These are phyloP conservation scores for Stropharia rugosoannulata DNA, from an alignment of 768 basidiomycete species.

Conservation along the genomic window DNA sequence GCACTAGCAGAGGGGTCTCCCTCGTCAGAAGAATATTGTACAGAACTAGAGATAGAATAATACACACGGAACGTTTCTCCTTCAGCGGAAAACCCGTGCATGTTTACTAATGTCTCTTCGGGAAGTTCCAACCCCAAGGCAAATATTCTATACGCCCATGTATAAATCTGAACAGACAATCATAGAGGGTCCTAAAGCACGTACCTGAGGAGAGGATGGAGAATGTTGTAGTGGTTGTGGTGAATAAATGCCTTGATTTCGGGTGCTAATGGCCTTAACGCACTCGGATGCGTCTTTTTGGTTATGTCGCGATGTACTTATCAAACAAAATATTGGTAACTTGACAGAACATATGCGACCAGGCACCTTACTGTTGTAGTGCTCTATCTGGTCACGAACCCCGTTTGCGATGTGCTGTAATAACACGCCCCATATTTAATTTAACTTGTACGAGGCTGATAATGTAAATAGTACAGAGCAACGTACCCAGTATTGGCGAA, in stretches of 20 bases:
- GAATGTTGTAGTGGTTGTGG: conserved; percentile 50
- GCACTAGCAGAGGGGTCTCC: conserved; percentile 24
- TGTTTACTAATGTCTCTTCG: conserved; percentile 49
- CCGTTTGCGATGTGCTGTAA: conserved; percentile 61
- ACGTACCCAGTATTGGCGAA: conserved; percentile 49
- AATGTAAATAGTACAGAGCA: background rate
- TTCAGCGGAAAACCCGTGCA: conserved; percentile 40
- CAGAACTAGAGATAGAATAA: background rate
- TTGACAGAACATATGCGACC: background rate
- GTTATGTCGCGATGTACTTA: conserved; percentile 51
- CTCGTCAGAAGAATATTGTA: background rate
- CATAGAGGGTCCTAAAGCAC: too few species aligned
- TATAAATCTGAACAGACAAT: too few species aligned
- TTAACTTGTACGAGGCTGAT: background rate
- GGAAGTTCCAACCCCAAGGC: conserved; percentile 54
- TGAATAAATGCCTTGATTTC: conserved; percentile 50
- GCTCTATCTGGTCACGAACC: conserved; percentile 61
- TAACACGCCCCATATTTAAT: background rate
- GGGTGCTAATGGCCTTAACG: conserved; percentile 47
- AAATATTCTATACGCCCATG: conserved; percentile 35
- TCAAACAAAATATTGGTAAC: background rate
- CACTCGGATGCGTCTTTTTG: conserved; percentile 47
- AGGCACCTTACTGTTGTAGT: conserved; percentile 52
- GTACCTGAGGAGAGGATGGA: conserved; percentile 51
- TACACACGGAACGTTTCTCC: conserved; percentile 42